Percentiles rank a stretch among this genome's conserved stretches.
These are phyloP conservation scores for Melocanna baccifera DNA, from an alignment of 176 grass and related monocot species.

Conservation along the genomic window DNA sequence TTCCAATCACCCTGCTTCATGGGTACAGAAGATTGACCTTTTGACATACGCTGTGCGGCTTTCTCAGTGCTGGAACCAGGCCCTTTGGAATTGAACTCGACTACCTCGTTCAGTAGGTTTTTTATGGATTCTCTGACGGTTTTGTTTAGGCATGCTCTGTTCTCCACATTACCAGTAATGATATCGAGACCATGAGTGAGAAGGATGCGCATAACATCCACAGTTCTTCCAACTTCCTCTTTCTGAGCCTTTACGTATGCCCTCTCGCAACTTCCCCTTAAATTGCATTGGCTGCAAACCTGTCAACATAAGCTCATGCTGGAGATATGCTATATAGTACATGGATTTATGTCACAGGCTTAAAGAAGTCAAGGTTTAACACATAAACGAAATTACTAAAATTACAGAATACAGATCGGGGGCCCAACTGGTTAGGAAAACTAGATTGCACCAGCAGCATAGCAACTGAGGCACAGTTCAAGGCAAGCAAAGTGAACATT, in stretches of 20 bases:
- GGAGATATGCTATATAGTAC: slow-evolving; percentile 19
- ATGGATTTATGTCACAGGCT: slow-evolving; percentile 14
- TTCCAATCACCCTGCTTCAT: slow-evolving; percentile 92
- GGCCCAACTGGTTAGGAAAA: slow-evolving; percentile 14
- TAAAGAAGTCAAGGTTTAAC: slow-evolving; percentile 8
- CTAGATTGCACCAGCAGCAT: slow-evolving; percentile 11
- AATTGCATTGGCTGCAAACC: slow-evolving; percentile 86
- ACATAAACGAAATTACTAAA: slow-evolving; percentile 6
- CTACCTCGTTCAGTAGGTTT: slow-evolving; percentile 62
- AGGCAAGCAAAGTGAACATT: background rate
- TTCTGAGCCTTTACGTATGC: slow-evolving; percentile 73
- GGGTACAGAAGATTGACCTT: slow-evolving; percentile 54
- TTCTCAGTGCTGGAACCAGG: slow-evolving; percentile 42
- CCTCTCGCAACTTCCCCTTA: slow-evolving; percentile 77
- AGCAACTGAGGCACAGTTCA: background rate
- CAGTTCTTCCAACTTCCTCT: slow-evolving; percentile 84
- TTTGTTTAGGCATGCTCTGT: slow-evolving; percentile 66
- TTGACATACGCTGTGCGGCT: slow-evolving; percentile 20
- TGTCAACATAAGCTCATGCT: slow-evolving; percentile 43
- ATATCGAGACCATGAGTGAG: slow-evolving; percentile 77
- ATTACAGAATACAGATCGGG: background rate
- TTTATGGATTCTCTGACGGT: slow-evolving; percentile 69
- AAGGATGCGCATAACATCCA: slow-evolving; percentile 85
- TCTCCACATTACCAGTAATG: slow-evolving; percentile 66
- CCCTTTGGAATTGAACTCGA: slow-evolving; percentile 53